These are phyloP conservation scores for Fibroporia radiculosa DNA, from an alignment of 768 basidiomycete species.

Conservation along the genomic window DNA sequence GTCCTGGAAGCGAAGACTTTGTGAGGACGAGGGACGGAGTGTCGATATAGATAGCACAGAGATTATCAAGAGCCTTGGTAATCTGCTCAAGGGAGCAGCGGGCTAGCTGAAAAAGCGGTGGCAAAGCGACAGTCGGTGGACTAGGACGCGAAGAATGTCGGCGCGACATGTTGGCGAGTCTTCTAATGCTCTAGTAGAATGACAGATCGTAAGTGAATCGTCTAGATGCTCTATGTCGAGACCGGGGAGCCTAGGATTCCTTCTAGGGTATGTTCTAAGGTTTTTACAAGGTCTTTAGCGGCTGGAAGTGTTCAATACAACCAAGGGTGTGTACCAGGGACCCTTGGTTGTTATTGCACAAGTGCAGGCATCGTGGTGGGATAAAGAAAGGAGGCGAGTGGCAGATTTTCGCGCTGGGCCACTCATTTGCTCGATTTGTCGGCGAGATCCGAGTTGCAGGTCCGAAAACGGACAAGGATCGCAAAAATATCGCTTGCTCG, in stretches of 20 bases:
- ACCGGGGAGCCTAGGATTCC: conserved; percentile 5
- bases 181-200: conserved; percentile 13
- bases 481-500: background rate
- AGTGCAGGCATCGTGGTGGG: conserved; percentile 40
- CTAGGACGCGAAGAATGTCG: background rate
- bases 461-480: too few species aligned
- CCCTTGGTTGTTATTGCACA: conserved; percentile 44
- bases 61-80: conserved; percentile 31
- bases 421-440: too few species aligned
- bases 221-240: conserved; percentile 2
- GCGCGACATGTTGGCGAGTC: background rate
- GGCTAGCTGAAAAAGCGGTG: conserved; percentile 40
- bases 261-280: conserved; percentile 24
- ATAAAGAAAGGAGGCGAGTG: too few species aligned
- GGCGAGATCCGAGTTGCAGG: background rate
- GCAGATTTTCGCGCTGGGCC: too few species aligned
- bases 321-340: conserved; percentile 26
- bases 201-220: conserved; percentile 1
- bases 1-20: conserved; percentile 13
- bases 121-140: conserved; percentile 47
- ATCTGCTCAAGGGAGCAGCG: conserved; percentile 30
- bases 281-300: conserved; percentile 17
- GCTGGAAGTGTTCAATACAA: too few species aligned
- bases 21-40: conserved; percentile 21
- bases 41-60: conserved; percentile 49